phyloP scores from a whole-genome alignment of 176 grass and related monocot species.

The Areca catechu region DNA sequence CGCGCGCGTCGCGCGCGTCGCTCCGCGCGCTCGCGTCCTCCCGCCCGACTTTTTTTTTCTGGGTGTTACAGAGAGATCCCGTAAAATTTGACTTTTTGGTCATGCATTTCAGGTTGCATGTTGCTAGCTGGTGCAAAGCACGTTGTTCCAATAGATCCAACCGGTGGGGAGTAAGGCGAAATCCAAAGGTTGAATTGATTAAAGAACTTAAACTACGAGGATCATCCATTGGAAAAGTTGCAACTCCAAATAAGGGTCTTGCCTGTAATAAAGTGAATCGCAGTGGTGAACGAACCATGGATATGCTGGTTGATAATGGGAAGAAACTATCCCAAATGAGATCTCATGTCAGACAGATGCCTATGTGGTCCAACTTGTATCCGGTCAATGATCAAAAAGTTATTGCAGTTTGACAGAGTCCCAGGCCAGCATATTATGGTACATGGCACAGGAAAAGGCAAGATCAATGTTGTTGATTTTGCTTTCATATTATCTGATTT shows the following conservation, averaged over 20 bases:
- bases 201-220: constrained; percentile 80
- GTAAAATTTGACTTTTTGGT: too few species aligned
- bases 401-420: constrained; percentile 91
- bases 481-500: constrained; percentile 2
- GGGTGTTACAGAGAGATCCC: too few species aligned
- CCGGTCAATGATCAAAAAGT: constrained; percentile 37
- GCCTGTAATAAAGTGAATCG: constrained; percentile 19
- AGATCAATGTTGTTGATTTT: constrained; percentile 7
- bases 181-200: constrained; percentile 53
- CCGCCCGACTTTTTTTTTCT: too few species aligned
- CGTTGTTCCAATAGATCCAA: constrained; percentile 35
- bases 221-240: constrained; percentile 33
- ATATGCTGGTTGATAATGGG: constrained; percentile 52
- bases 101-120: constrained; percentile 42
- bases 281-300: constrained; percentile 24
- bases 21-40: too few species aligned
- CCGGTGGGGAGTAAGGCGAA: constrained; percentile 66
- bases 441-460: constrained; percentile 85
- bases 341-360: constrained; percentile 12
- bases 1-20: too few species aligned
- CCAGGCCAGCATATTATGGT: constrained; percentile 90
- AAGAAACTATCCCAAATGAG: constrained; percentile 30
- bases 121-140: constrained; percentile 58
- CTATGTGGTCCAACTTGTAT: constrained; percentile 16
- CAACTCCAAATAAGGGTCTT: constrained; percentile 29